A percentile compares a stretch with the other conserved stretches of the same genome.
phyloP scores from a whole-genome alignment of 2,329 filamentous ascomycete genomes.

The Colletotrichum gigasporum region DNA sequence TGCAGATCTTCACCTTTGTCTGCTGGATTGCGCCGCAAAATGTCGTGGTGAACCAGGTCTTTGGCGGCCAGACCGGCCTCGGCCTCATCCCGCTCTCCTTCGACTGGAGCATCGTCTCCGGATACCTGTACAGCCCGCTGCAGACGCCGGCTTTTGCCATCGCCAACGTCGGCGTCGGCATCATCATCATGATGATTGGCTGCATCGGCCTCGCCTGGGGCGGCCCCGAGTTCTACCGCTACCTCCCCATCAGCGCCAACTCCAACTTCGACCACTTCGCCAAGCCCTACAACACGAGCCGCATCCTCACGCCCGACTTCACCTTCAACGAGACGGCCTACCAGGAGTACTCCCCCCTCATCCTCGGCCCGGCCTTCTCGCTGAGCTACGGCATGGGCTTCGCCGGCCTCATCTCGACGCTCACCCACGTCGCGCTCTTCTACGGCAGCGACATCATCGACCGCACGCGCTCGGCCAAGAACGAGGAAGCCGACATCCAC shows the following conservation, averaged over 20 bases:
- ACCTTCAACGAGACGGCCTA: constrained; percentile 70
- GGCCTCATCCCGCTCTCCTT: constrained; percentile 71
- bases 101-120: constrained; percentile 58
- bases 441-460: constrained; percentile 58
- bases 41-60: constrained; percentile 69
- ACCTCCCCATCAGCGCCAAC: constrained; percentile 60
- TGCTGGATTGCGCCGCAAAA: constrained; percentile 71
- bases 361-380: constrained; percentile 64
- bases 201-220: constrained; percentile 60
- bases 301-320: constrained; percentile 63
- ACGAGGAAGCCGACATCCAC: constrained; percentile 60
- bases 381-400: constrained; percentile 67
- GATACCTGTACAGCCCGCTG: constrained; percentile 59
- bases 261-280: constrained; percentile 71
- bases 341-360: constrained; percentile 63
- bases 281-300: constrained; percentile 64
- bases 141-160: constrained; percentile 65
- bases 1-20: constrained; percentile 63
- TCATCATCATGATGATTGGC: constrained; percentile 62
- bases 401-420: constrained; percentile 61
- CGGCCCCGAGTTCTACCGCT: constrained; percentile 54
- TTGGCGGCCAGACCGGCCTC: constrained; percentile 66
- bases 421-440: constrained; percentile 62
- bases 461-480: constrained; percentile 41
- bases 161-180: constrained; percentile 62